Conservation (phyloP, 1,139 yeast species). For the Protomyces inundatus region DNA sequence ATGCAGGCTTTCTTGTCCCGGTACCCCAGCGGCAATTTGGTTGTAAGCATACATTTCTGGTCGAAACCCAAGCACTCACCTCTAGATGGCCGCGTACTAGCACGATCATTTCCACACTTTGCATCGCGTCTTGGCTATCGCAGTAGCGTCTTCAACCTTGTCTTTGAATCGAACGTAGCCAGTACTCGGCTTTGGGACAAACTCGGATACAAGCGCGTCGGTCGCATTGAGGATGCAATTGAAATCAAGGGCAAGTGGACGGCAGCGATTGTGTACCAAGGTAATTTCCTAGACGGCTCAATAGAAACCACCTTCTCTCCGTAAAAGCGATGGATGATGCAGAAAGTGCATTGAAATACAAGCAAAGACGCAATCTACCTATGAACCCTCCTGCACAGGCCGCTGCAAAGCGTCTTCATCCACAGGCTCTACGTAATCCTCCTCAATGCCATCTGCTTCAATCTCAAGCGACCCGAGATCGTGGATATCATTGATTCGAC, state of each 20-base stretch:
- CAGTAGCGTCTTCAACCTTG: constrained; percentile 74
- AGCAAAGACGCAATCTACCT: neutral
- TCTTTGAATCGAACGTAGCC: constrained; percentile 81
- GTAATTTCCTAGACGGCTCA: constrained; percentile 38
- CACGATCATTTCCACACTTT: constrained; percentile 84
- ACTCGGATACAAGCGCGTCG: constrained; percentile 70
- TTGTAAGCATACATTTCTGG: constrained; percentile 34
- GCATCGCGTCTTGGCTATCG: constrained; percentile 72
- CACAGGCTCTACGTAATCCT: neutral
- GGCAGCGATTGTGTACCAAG: constrained; percentile 72
- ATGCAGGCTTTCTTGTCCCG: constrained; percentile 81
- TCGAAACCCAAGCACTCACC: neutral
- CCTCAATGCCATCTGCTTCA: neutral
- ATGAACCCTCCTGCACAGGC: neutral
- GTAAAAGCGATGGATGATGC: neutral
- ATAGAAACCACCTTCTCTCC: constrained; percentile 3
- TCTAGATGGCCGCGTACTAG: constrained; percentile 66
- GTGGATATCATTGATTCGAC: constrained; percentile 7
- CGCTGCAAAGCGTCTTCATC: neutral
- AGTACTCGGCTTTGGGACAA: constrained; percentile 75
- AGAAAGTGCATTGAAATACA: neutral
- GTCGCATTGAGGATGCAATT: constrained; percentile 78
- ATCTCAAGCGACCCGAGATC: neutral
- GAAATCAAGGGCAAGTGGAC: constrained; percentile 77
- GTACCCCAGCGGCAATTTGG: constrained; percentile 93